Evolutionary conservation across 805 yeast species (phyloP).

Genomic region (Metschnikowia shivogae): DNA sequence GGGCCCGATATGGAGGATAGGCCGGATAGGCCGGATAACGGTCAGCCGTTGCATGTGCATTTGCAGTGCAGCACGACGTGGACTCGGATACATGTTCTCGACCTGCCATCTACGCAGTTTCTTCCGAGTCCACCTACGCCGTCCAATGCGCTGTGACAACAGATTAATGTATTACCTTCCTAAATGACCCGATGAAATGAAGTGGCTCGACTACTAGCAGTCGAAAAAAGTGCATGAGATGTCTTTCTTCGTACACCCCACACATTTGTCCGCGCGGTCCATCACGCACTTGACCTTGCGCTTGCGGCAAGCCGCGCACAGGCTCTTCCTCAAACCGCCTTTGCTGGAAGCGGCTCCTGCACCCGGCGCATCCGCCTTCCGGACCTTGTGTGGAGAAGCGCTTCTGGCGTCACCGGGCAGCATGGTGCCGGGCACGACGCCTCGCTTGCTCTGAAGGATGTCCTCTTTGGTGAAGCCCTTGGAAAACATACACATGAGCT

Average conservation of each 20-base stretch:
- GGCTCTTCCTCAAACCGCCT: slow-evolving; percentile 28
- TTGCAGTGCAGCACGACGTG: too few relatives aligned
- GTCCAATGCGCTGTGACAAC: too few relatives aligned
- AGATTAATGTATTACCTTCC: too few relatives aligned
- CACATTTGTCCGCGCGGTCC: slow-evolving; percentile 31
- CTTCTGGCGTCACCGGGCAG: slow-evolving; percentile 3
- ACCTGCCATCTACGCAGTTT: too few relatives aligned
- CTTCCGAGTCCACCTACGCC: too few relatives aligned
- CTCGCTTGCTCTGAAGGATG: slow-evolving; percentile 37
- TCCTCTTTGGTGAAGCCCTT: slow-evolving; percentile 67
- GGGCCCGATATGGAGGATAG: too few relatives aligned
- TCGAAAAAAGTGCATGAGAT: slow-evolving; percentile 27
- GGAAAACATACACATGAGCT: slow-evolving; percentile 49
- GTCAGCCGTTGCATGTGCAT: too few relatives aligned
- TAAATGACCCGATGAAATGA: slow-evolving; percentile 1
- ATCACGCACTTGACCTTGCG: slow-evolving; percentile 42
- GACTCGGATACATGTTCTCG: too few relatives aligned
- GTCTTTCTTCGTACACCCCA: slow-evolving; percentile 38
- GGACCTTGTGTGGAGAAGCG: slow-evolving; percentile 9
- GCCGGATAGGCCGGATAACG: too few relatives aligned
- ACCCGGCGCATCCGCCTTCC: slow-evolving; percentile 7
- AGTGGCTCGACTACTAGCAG: not conserved
- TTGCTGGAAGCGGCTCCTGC: not conserved
- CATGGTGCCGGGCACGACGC: slow-evolving; percentile 1
- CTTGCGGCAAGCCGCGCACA: slow-evolving; percentile 39